Evolutionary conservation across 768 basidiomycete genomes (phyloP).

Genomic region (Cantharellus anzutake): DNA sequence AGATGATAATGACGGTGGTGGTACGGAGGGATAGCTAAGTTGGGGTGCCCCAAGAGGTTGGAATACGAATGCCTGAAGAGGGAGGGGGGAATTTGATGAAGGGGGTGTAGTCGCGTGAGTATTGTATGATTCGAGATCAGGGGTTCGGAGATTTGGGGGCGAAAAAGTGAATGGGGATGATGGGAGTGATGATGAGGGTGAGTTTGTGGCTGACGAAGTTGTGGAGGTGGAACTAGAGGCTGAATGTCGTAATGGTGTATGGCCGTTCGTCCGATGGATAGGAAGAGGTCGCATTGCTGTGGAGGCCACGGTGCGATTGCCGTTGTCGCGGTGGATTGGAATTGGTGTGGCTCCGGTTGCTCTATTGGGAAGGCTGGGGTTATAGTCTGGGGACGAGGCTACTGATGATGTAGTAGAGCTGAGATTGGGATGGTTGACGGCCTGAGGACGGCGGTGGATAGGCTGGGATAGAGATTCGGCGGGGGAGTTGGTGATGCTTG

Average conservation of each 20-base stretch:
- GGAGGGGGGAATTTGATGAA: conserved; percentile 31
- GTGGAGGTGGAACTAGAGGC: conserved; percentile 18
- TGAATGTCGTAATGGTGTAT: background rate
- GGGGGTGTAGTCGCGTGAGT: conserved; percentile 62
- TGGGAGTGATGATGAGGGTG: conserved; percentile 33
- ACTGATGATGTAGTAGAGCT: conserved; percentile 13
- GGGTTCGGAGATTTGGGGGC: conserved; percentile 17
- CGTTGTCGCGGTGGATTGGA: conserved; percentile 40
- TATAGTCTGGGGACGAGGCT: conserved; percentile 10
- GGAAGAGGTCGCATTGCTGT: background rate
- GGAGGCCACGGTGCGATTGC: background rate
- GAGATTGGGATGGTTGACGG: conserved; percentile 16
- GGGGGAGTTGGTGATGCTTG: conserved; percentile 17
- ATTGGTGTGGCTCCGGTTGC: conserved; percentile 43
- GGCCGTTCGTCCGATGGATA: background rate
- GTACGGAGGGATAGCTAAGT: conserved; percentile 65
- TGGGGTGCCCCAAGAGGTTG: conserved; percentile 20
- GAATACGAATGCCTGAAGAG: conserved; percentile 11
- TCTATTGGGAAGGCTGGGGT: background rate
- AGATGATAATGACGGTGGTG: conserved; percentile 62
- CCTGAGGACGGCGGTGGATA: conserved; percentile 39
- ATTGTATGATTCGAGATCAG: conserved; percentile 31
- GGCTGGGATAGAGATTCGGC: conserved; percentile 53
- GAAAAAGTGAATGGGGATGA: conserved; percentile 54
- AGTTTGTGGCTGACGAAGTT: conserved; percentile 45